Base-by-base conservation (phyloP, 192 early-diverging fungal species). In the Linnemannia zychae region DNA sequence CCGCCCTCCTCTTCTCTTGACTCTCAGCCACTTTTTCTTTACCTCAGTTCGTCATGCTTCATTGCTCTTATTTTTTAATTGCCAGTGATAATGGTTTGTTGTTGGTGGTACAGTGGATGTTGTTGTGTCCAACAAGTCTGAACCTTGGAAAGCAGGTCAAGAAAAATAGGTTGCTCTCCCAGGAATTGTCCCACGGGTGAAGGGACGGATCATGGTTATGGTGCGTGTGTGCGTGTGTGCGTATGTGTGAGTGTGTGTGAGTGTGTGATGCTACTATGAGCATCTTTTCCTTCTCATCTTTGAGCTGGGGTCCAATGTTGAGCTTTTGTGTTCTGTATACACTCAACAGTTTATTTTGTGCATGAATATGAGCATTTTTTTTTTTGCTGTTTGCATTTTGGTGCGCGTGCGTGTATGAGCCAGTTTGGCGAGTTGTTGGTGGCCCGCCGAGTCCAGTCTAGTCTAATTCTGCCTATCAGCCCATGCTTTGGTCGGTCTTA, bases 181-280 rank as follows among this genome's bases (percentile, higher is more conserved):
- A 57, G 37, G 67, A 69, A 69, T 69, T 40, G 67, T 69, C 67
- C 67, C 67, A 69, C 67, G 67, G 67, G 67, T 68, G 67, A 22
- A 20, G 20, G 52, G 53, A 7, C 5, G n/a, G 12, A 28, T 11
- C 4, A 22, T 63, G 57, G 12, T n/a, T 57, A n/a, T 20, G 3
- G 52, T 31, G 24, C 11, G n/a, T n/a, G 53, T 20, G n/a, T 57
- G 53, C 7, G 52, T 0, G 52, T 53, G 52, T 52, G 49, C 22
- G 49, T 52, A 20, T 48, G 47, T 3, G 47, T 48, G 2, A 17
- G 12, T 18, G 50, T 52, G 50, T 52, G 50, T 52, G 50, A 7
- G n/a, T 18, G 50, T 11, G 50, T 57, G 52, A 57, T 57, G 22
- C 11, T 0, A 9, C n/a, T 3, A 63, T 31, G 57, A 63, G 57